Evolutionary conservation across 2,329 filamentous ascomycete genomes (phyloP).

Genomic region (Mycosphaerelloides madeirae): DNA sequence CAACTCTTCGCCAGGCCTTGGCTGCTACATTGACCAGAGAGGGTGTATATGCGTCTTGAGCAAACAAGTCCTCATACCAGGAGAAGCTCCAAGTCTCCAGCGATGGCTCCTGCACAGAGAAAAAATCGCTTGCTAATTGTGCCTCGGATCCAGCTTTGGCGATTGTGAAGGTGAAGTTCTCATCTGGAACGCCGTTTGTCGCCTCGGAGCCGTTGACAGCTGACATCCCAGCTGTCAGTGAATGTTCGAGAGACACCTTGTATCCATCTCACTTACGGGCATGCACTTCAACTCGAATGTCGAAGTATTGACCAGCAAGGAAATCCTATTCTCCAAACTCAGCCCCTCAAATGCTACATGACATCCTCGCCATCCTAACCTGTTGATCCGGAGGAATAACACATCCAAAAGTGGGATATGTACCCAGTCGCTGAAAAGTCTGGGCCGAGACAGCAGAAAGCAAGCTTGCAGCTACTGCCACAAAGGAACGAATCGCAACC

Average conservation of each 20-base stretch:
- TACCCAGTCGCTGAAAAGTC: constrained; percentile 53
- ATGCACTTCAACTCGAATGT: constrained; percentile 73
- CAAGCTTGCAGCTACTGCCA: constrained; percentile 7
- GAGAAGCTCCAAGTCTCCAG: constrained; percentile 77
- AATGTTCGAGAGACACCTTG: constrained; percentile 43
- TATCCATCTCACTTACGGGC: constrained; percentile 54
- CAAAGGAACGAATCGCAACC: constrained; percentile 9
- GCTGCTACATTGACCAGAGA: constrained; percentile 74
- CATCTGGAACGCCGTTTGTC: constrained; percentile 62
- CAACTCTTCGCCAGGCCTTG: constrained; percentile 71
- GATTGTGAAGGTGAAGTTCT: constrained; percentile 71
- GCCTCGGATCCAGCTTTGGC: constrained; percentile 56
- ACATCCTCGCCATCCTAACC: too few relatives aligned
- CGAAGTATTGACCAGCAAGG: constrained; percentile 76
- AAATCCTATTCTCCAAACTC: constrained; percentile 52
- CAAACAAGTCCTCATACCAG: constrained; percentile 83
- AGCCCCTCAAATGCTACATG: too few relatives aligned
- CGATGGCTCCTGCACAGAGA: constrained; percentile 63
- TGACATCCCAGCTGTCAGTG: constrained; percentile 50
- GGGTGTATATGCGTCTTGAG: constrained; percentile 62
- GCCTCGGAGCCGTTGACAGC: constrained; percentile 68
- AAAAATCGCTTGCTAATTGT: constrained; percentile 60
- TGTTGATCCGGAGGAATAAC: constrained; percentile 59
- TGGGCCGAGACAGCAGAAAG: constrained; percentile 36
- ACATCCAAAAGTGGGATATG: constrained; percentile 52